Percentiles rank a stretch among this genome's conserved stretches.
Conservation (phyloP, 768 basidiomycete genomes). For the Tephrocybe sp. region DNA sequence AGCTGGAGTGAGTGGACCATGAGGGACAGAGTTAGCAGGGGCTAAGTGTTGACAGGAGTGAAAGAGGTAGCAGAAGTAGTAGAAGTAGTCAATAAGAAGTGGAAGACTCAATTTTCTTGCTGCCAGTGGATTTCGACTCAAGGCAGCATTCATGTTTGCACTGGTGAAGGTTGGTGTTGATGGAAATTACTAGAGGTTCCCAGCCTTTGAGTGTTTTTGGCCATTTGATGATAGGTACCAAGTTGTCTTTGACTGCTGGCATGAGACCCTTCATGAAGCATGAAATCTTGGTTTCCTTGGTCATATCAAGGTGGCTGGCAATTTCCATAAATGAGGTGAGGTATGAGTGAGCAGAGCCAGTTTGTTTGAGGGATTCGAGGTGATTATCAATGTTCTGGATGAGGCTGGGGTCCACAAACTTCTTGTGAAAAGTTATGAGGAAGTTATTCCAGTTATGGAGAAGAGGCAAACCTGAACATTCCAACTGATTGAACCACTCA, state of each 20-base stretch:
- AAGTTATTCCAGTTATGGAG: constrained; percentile 26
- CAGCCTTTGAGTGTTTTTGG: constrained; percentile 20
- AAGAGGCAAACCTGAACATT: constrained; percentile 14
- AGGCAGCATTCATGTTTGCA: constrained; percentile 15
- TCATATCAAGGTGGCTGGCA: constrained; percentile 23
- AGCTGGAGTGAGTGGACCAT: constrained; percentile 22
- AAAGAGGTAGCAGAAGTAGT: neutral
- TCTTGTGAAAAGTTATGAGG: constrained; percentile 22
- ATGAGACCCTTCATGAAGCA: constrained; percentile 30
- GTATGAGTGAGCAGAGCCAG: constrained; percentile 27
- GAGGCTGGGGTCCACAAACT: constrained; percentile 28
- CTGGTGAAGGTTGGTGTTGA: constrained; percentile 27
- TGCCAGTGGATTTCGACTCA: neutral
- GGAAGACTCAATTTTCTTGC: too few relatives aligned
- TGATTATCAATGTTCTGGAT: constrained; percentile 26
- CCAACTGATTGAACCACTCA: constrained; percentile 20
- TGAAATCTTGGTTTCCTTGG: constrained; percentile 27
- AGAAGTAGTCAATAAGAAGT: too few relatives aligned
- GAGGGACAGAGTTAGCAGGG: constrained; percentile 10
- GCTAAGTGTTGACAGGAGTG: constrained; percentile 4
- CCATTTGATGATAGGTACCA: constrained; percentile 15
- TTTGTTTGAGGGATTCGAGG: constrained; percentile 29
- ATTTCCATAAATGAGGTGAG: constrained; percentile 26
- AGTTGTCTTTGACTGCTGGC: constrained; percentile 21
- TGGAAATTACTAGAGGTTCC: constrained; percentile 18